A percentile compares a stretch with the other conserved stretches of the same genome.
Evolutionary conservation across 768 basidiomycete species (phyloP).

Genomic region (Fistulinella prunicolor): DNA sequence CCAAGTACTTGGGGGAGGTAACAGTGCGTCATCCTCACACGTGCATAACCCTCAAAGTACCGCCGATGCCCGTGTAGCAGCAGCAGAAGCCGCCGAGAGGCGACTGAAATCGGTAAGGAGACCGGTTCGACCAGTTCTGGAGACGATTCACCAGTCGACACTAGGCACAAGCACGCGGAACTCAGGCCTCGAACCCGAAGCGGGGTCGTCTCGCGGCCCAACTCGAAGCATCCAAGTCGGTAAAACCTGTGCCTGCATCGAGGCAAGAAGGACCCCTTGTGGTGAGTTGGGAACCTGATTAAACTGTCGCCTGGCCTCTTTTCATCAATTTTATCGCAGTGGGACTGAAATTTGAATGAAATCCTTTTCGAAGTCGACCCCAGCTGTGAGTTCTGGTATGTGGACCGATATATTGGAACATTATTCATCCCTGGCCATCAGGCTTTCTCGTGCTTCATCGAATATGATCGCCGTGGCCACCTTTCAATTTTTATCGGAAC

Average conservation of each 20-base stretch:
- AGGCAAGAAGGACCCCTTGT: slow-evolving; percentile 41
- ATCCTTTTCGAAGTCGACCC: slow-evolving; percentile 20
- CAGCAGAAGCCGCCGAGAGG: slow-evolving; percentile 62
- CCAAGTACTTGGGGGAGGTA: slow-evolving; percentile 45
- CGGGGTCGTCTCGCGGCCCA: slow-evolving; percentile 43
- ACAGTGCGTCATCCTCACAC: slow-evolving; percentile 26
- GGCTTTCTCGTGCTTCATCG: slow-evolving; percentile 34
- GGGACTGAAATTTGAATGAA: slow-evolving; percentile 37
- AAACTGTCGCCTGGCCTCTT: slow-evolving; percentile 18
- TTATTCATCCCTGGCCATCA: slow-evolving; percentile 29
- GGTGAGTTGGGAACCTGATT: slow-evolving; percentile 36
- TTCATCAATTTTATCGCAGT: slow-evolving; percentile 36
- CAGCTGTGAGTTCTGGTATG: slow-evolving; percentile 24
- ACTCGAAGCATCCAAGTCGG: slow-evolving; percentile 38
- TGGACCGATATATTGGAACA: slow-evolving; percentile 17
- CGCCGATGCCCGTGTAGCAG: slow-evolving; percentile 49
- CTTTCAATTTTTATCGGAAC: slow-evolving; percentile 33
- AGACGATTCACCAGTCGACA: slow-evolving; percentile 23
- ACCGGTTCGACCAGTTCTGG: slow-evolving; percentile 8
- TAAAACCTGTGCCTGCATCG: slow-evolving; percentile 36
- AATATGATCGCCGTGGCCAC: slow-evolving; percentile 30
- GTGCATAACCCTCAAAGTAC: slow-evolving; percentile 24
- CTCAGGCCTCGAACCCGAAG: slow-evolving; percentile 44
- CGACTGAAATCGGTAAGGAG: slow-evolving; percentile 52
- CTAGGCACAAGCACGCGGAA: slow-evolving; percentile 44